phyloP scores from a whole-genome alignment of 2,329 filamentous ascomycete species.

The Davidsoniella neocaledoniae region DNA sequence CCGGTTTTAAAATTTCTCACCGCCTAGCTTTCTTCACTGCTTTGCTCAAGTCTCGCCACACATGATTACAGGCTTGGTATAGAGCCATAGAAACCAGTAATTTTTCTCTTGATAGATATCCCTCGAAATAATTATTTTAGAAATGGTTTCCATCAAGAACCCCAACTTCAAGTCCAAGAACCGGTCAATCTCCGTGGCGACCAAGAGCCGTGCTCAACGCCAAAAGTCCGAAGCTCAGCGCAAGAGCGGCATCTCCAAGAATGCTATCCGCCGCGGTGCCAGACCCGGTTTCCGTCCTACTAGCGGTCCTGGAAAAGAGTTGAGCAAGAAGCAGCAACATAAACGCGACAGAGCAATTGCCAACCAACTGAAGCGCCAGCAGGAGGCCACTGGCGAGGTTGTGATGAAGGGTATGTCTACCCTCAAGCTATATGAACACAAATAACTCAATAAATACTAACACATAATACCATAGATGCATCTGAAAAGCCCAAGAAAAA shows the following conservation, averaged over 20 bases:
- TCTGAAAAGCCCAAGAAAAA: too few species aligned
- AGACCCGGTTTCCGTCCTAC: constrained; percentile 35
- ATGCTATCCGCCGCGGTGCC: constrained; percentile 32
- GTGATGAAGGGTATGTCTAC: constrained; percentile 29
- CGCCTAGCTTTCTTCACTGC: constrained; percentile 10
- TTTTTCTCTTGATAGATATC: not conserved
- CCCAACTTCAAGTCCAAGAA: constrained; percentile 40
- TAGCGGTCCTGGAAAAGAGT: constrained; percentile 32
- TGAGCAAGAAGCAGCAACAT: constrained; percentile 38
- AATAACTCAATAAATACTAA: too few species aligned
- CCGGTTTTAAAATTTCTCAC: constrained; percentile 6
- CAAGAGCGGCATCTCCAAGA: constrained; percentile 24
- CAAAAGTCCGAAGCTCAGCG: constrained; percentile 25
- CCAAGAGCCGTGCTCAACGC: constrained; percentile 26
- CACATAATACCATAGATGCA: too few species aligned
- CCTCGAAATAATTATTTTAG: constrained; percentile 6
- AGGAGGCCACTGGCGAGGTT: constrained; percentile 31
- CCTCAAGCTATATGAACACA: too few species aligned
- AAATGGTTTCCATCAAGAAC: constrained; percentile 40
- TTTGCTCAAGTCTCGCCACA: not conserved
- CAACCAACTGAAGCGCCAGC: constrained; percentile 35
- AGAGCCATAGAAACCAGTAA: not conserved
- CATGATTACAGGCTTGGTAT: not conserved
- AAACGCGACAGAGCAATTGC: constrained; percentile 39
- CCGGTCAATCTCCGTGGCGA: constrained; percentile 30